phyloP scores from a whole-genome alignment of 495 filamentous ascomycete genomes.

The Daldinia concentrica region DNA sequence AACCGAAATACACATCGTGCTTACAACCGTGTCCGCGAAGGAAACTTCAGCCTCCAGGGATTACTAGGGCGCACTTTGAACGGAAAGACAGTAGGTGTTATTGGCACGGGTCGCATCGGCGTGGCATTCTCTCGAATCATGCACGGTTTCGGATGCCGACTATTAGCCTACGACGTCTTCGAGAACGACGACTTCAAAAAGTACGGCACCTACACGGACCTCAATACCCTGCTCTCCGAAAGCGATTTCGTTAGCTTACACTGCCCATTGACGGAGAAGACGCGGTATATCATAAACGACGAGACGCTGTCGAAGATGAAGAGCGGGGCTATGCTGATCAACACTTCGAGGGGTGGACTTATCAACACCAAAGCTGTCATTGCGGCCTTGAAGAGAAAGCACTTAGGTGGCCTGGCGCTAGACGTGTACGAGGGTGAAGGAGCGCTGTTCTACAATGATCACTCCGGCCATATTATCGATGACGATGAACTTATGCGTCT shows the following conservation, averaged over 20 bases:
- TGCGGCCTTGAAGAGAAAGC: constrained; percentile 65
- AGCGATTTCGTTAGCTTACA: constrained; percentile 71
- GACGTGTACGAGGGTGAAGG: constrained; percentile 67
- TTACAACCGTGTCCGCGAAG: constrained; percentile 76
- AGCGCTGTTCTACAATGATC: constrained; percentile 70
- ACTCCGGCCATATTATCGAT: constrained; percentile 71
- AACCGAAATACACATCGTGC: constrained; percentile 77
- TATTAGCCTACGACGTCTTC: constrained; percentile 69
- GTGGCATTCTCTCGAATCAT: constrained; percentile 63
- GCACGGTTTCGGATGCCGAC: constrained; percentile 68
- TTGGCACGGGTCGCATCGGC: constrained; percentile 66
- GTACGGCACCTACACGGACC: constrained; percentile 62
- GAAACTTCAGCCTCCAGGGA: constrained; percentile 74
- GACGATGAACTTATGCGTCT: constrained; percentile 75
- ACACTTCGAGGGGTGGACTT: constrained; percentile 72
- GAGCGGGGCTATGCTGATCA: constrained; percentile 68
- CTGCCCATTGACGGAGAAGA: constrained; percentile 68
- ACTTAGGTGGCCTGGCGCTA: constrained; percentile 63
- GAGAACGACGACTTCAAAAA: constrained; percentile 56
- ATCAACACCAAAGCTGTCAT: constrained; percentile 69
- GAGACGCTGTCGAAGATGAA: constrained; percentile 64
- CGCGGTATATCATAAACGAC: constrained; percentile 68
- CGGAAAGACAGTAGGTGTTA: constrained; percentile 68
- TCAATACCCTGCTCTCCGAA: constrained; percentile 63
- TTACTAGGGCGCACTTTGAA: constrained; percentile 68